Percentiles rank a stretch among this genome's conserved stretches.
These are phyloP conservation scores for Aspergillus bridgeri DNA, from an alignment of 495 filamentous ascomycete species.

Conservation along the genomic window DNA sequence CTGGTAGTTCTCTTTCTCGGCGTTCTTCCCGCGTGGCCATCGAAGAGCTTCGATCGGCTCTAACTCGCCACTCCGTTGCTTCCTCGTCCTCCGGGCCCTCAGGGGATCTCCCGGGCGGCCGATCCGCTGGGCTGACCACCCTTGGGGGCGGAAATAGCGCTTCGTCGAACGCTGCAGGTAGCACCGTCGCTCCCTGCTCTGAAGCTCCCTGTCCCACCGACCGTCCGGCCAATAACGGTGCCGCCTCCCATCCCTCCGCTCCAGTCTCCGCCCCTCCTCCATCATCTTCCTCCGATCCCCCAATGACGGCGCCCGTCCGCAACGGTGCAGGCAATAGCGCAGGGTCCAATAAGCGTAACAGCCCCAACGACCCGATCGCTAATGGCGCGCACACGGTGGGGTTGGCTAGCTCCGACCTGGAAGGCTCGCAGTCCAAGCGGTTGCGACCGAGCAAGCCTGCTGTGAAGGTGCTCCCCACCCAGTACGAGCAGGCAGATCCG, in stretches of 20 bases:
- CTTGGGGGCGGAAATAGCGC: conserved; percentile 26
- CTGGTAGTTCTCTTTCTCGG: conserved; percentile 31
- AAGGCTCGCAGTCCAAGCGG: conserved; percentile 51
- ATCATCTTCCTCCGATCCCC: conserved; percentile 25
- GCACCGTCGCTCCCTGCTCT: conserved; percentile 28
- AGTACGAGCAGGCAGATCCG: conserved; percentile 75
- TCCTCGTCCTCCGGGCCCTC: conserved; percentile 37
- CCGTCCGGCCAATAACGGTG: conserved; percentile 18
- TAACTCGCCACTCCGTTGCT: conserved; percentile 44
- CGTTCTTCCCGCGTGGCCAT: conserved; percentile 43
- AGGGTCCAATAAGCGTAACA: conserved; percentile 44
- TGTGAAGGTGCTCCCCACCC: conserved; percentile 67
- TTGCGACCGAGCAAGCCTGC: conserved; percentile 51
- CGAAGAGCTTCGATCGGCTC: conserved; percentile 46
- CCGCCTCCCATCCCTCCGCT: conserved; percentile 20
- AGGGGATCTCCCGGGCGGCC: conserved; percentile 35
- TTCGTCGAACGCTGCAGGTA: conserved; percentile 30
- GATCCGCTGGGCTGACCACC: conserved; percentile 33
- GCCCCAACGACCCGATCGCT: conserved; percentile 29
- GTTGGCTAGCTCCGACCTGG: conserved; percentile 46
- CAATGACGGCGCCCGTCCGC: conserved; percentile 35
- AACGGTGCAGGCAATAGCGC: conserved; percentile 8
- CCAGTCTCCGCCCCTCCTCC: conserved; percentile 24
- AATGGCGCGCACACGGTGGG: conserved; percentile 40
- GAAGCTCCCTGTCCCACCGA: conserved; percentile 14